Percentiles rank a stretch among this genome's conserved stretches.
phyloP scores from a whole-genome alignment of 352 stramenopile genomes.

The Phytophthora ramorum region DNA sequence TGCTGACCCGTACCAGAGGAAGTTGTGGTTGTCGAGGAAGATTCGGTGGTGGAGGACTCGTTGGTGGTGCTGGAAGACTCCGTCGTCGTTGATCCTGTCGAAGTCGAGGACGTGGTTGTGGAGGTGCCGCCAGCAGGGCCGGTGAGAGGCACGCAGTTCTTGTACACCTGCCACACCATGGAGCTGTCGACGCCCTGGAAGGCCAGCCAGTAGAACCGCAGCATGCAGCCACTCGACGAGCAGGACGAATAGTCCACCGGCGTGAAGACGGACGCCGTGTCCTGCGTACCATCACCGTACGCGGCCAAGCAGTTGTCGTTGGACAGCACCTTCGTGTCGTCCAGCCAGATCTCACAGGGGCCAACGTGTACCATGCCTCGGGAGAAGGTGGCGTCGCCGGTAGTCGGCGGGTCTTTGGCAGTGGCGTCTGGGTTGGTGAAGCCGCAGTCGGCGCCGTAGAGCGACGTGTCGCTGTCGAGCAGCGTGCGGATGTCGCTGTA shows the following conservation, averaged over 20 bases:
- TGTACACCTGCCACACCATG: slow-evolving; percentile 49
- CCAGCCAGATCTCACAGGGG: slow-evolving; percentile 45
- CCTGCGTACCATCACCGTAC: slow-evolving; percentile 36
- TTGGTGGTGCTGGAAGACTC: background rate
- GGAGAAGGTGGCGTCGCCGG: slow-evolving; percentile 39
- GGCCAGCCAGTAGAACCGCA: slow-evolving; percentile 50
- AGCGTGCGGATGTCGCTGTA: slow-evolving; percentile 40
- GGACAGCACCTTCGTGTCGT: slow-evolving; percentile 40
- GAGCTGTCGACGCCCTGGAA: slow-evolving; percentile 37
- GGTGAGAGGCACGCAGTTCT: slow-evolving; percentile 43
- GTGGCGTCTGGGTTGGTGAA: slow-evolving; percentile 37
- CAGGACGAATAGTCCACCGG: slow-evolving; percentile 50
- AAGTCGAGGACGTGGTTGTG: slow-evolving; percentile 5
- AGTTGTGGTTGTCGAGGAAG: background rate
- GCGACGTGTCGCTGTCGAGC: slow-evolving; percentile 32
- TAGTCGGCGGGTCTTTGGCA: slow-evolving; percentile 36
- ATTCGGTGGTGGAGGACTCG: background rate
- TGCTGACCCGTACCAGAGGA: background rate
- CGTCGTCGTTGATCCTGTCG: background rate
- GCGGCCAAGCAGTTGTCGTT: slow-evolving; percentile 43
- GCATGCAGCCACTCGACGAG: slow-evolving; percentile 38
- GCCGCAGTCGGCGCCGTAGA: slow-evolving; percentile 41
- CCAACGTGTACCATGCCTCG: slow-evolving; percentile 41
- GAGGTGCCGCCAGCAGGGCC: slow-evolving; percentile 15
- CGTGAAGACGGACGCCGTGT: slow-evolving; percentile 37